A percentile compares a stretch with the other conserved stretches of the same genome.
Conservation (phyloP, 768 basidiomycete genomes). For the Hypholoma fasciculare region DNA sequence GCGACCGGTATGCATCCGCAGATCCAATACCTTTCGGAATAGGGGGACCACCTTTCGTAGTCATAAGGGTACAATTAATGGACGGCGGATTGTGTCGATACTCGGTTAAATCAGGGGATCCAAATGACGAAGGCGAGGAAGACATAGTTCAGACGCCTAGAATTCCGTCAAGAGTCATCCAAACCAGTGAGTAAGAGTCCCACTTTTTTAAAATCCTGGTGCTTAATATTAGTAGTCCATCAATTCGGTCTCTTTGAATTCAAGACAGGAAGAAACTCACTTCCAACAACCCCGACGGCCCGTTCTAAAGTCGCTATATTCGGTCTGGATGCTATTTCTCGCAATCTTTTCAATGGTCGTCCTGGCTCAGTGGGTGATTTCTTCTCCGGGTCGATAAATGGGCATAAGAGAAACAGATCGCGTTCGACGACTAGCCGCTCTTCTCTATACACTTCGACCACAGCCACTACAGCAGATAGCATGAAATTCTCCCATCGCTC, state of each 20-base stretch:
- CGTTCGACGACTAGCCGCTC: constrained; percentile 59
- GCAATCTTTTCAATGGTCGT: constrained; percentile 79
- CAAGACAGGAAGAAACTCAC: constrained; percentile 67
- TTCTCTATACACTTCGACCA: constrained; percentile 72
- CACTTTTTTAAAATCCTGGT: neutral
- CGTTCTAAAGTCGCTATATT: constrained; percentile 85
- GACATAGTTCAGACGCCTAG: constrained; percentile 79
- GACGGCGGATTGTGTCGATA: constrained; percentile 81
- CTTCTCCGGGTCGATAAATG: constrained; percentile 71
- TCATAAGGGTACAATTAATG: constrained; percentile 82
- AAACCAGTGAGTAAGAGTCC: constrained; percentile 64
- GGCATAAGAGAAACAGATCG: constrained; percentile 70
- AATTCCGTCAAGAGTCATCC: constrained; percentile 73
- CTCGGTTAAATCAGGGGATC: constrained; percentile 73
- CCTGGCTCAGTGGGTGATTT: constrained; percentile 75
- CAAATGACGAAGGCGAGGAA: constrained; percentile 72
- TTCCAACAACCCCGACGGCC: constrained; percentile 85
- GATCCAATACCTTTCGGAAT: constrained; percentile 79
- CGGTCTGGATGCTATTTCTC: constrained; percentile 85
- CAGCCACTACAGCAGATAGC: constrained; percentile 58
- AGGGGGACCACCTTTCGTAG: constrained; percentile 69
- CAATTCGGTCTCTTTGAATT: constrained; percentile 91
- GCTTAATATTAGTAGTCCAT: constrained; percentile 54
- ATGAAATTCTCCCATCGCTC: constrained; percentile 74
- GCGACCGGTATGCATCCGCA: constrained; percentile 69